Evolutionary conservation across 768 basidiomycete species (phyloP), one percentile per base, ranked within the genome.

Genomic region (Trametopsis cervina): DNA sequence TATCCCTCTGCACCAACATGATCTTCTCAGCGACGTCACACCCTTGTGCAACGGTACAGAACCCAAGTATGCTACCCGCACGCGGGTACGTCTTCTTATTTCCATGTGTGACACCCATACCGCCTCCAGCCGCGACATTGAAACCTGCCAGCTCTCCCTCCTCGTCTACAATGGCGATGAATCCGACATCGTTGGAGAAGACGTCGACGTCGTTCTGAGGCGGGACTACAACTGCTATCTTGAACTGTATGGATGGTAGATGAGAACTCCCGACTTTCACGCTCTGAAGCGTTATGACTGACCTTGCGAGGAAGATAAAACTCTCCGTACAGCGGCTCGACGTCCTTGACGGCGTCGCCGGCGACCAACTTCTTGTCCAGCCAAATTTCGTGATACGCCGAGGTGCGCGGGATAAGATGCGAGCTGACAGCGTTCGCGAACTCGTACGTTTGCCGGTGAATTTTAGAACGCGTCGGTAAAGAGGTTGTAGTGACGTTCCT

Each of bases 31-130:
- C 93, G 3, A 95, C 85, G 50, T 78, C 71, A 58, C 77, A 76
- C 45, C 89, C 93, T 61, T 98, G 85, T 44, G 93, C 90, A 4
- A 79, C 69, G 1, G 86, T 89, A 59, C 91, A 92, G 75, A 98
- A 99, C 43, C 96, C 96, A 52, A 99, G 78, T 40, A 96, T 68
- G 58, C 85, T 84, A 23, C 80, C 92, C 39, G 83, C 66, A 44
- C 96, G 85, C 40, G 96, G 96, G 64, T 98, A 98, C 0, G 96
- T 99, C 74, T 96, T 94, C 74, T 97, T 98, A 76, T 91, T 95
- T 26, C 92, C 92, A 58, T 98, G 95, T 1, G 96, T 98, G 38
- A 97, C 96, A 66, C 96, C 96, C 96, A 99, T 99, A 42, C 96
- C 96, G 57, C 96, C 96, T 48, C 96, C 96, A 38, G 90, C 73